Evolutionary conservation across 441 rosid genomes (phyloP).

Genomic region (Populus hybrid): DNA sequence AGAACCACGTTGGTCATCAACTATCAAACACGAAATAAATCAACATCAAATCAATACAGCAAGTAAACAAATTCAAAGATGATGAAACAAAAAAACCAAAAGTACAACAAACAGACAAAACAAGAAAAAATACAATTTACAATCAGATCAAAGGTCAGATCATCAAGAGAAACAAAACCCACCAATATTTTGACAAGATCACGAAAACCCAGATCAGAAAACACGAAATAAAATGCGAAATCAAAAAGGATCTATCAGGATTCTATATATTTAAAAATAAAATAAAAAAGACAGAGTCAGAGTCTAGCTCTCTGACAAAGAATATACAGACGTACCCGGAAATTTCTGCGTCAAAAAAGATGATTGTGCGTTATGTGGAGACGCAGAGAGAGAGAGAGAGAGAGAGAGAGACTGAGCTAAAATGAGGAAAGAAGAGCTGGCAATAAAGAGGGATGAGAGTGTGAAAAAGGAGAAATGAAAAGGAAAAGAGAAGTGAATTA

Average conservation of each 20-base stretch:
- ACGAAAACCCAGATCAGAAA: conserved; percentile 27
- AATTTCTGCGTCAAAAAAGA: not conserved
- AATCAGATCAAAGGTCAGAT: conserved; percentile 35
- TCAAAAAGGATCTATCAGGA: conserved; percentile 27
- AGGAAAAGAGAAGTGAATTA: conserved; percentile 34
- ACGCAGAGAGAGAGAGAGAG: conserved; percentile 1
- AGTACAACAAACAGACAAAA: conserved; percentile 13
- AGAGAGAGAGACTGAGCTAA: conserved; percentile 1
- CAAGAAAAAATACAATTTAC: not conserved
- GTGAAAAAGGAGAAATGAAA: conserved; percentile 4
- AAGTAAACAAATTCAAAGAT: not conserved
- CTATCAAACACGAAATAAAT: not conserved
- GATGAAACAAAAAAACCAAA: not conserved
- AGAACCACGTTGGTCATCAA: not conserved
- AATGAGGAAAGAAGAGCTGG: conserved; percentile 22
- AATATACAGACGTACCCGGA: conserved; percentile 19
- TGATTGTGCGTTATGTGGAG: not conserved
- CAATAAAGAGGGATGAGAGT: conserved; percentile 20
- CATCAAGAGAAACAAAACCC: conserved; percentile 17
- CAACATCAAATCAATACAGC: conserved; percentile 13
- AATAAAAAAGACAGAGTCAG: not conserved
- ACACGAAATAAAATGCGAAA: conserved; percentile 9
- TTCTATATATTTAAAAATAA: not conserved
- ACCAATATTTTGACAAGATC: conserved; percentile 16
- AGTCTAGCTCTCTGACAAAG: not conserved